Base-by-base conservation (phyloP, 345 rosid genomes). In the Euphorbia peplus region DNA sequence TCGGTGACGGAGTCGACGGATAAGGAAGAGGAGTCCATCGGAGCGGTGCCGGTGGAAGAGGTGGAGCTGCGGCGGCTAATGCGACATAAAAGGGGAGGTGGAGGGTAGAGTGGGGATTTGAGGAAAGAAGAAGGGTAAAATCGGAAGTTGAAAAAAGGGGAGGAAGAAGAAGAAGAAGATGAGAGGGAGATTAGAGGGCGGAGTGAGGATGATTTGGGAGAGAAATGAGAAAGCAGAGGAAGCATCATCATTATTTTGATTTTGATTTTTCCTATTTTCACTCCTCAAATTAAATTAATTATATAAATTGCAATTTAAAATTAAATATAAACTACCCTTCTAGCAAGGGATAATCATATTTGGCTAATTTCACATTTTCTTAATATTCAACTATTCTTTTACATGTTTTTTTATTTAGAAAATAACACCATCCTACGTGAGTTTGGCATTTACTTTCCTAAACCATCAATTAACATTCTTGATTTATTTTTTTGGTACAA, bases 1-100 rank as follows among this genome's bases (percentile, higher is more conserved):
- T 72, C 73, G 66, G 95, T 86, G 37, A 95, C 74, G 48, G 91
- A 78, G 52, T 92, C 98, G 58, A 89, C 80, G 50, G 84, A 79
- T 10, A 84, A 82, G 21, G 70, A 72, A 39, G 83, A 69, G 8
- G 88, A 73, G 52, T 81, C 89, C 91, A 88, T 88, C 69, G 64
- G 63, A 66, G 70, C 76, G 68, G 22, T 47, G 32, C 66, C 44
- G 62, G 73, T 10, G 29, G 66, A 55, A 6, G 60, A 4, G 59
- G 28, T 26, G 26, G 73, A 22, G 81, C 65, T 19, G 79, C 74
- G 46, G 87, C 28, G 71, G 82, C 67, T 19, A 79, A 75, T 50
- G 87, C 28, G 71, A 83, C 84, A 70, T 66, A 81, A 71, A 59
- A 72, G n/a, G 79, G 70, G 61, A 64, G 55, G 64, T 7, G 6